These are phyloP conservation scores for Sporothrix brasiliensis DNA, from an alignment of 2,329 filamentous ascomycete genomes.

Conservation along the genomic window DNA sequence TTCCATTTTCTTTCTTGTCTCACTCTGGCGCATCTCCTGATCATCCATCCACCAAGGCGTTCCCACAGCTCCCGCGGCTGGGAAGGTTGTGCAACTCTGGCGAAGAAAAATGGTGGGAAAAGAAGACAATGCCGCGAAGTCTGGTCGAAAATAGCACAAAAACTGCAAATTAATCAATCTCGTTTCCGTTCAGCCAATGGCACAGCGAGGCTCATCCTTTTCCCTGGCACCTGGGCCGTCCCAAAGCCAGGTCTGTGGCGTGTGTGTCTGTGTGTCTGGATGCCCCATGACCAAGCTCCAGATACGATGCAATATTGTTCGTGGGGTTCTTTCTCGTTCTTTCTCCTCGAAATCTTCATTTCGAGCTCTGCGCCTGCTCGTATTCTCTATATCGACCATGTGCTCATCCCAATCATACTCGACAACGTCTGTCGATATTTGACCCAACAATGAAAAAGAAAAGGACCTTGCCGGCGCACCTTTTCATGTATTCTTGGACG, in stretches of 20 bases:
- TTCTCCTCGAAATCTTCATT: neutral
- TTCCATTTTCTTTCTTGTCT: neutral
- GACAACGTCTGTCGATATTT: neutral
- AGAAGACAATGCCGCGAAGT: neutral
- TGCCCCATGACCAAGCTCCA: constrained; percentile 4
- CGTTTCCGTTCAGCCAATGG: constrained; percentile 9
- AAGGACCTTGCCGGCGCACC: neutral
- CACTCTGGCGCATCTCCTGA: constrained; percentile 11
- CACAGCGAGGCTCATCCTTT: neutral
- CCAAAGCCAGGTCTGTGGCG: constrained; percentile 17
- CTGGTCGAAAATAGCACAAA: constrained; percentile 13
- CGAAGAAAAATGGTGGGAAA: neutral
- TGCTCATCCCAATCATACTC: neutral
- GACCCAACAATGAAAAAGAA: neutral
- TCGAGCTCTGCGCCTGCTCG: neutral
- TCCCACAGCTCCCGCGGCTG: constrained; percentile 6
- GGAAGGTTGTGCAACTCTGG: constrained; percentile 11
- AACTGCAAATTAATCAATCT: constrained; percentile 24
- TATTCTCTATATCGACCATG: neutral
- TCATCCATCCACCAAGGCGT: neutral
- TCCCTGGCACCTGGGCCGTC: constrained; percentile 3
- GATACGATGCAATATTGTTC: neutral
- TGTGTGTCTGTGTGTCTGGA: constrained; percentile 1
- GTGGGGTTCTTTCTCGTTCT: neutral
- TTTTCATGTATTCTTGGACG: neutral